Conservation (phyloP, 2,329 filamentous ascomycete species). For the Diaporthe eres region DNA sequence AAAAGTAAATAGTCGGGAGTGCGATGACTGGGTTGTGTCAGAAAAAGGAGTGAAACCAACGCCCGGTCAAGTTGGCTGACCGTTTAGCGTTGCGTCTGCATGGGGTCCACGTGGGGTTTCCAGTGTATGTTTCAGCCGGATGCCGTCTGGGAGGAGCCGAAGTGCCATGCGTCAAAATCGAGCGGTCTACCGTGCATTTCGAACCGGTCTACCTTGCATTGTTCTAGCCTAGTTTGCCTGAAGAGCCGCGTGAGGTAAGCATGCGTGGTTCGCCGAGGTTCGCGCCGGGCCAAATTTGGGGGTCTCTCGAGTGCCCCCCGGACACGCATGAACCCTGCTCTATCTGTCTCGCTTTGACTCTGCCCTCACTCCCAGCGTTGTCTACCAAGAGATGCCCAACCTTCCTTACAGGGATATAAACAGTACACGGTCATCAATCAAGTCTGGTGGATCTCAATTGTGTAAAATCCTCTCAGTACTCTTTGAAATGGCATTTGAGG, state of each 20-base stretch:
- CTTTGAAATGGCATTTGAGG: too few relatives aligned
- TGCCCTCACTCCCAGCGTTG: too few relatives aligned
- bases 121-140: conserved; percentile 22
- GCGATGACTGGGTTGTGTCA: not conserved
- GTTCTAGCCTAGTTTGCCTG: not conserved
- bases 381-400: fast-evolving
- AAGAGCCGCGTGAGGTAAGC: not conserved
- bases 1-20: conserved; percentile 20
- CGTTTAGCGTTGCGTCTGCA: not conserved
- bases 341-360: not conserved
- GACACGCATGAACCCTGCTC: not conserved
- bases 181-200: not conserved
- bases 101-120: conserved; percentile 7
- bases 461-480: too few relatives aligned
- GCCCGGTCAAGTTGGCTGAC: not conserved
- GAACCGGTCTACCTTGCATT: not conserved
- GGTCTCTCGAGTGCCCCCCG: conserved; percentile 8
- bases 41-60: not conserved
- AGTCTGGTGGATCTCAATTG: too few relatives aligned
- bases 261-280: conserved; percentile 3
- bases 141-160: conserved; percentile 24
- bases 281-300: not conserved
- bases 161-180: conserved; percentile 3
- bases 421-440: fast-evolving
- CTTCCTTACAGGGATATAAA: fast-evolving